These are phyloP conservation scores for Isatis tinctoria DNA, from an alignment of 345 rosid genomes.

Conservation along the genomic window DNA sequence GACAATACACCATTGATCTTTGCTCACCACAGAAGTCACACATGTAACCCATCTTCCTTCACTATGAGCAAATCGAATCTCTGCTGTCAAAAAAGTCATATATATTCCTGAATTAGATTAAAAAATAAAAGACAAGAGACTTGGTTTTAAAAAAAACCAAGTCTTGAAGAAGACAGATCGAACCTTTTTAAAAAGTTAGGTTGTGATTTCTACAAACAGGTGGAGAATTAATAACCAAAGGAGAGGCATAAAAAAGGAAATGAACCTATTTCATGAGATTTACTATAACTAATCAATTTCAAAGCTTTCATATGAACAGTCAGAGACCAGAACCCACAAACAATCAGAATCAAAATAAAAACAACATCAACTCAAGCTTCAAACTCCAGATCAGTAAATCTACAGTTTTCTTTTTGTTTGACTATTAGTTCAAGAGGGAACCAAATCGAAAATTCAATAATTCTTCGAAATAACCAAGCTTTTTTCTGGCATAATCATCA, in stretches of 20 bases:
- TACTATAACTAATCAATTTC: conserved; percentile 10
- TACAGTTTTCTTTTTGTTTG: not conserved
- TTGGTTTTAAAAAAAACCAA: not conserved
- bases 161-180: not conserved
- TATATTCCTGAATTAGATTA: not conserved
- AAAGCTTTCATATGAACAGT: not conserved
- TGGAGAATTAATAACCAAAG: not conserved
- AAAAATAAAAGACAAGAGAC: not conserved
- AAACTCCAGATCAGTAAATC: conserved; percentile 19
- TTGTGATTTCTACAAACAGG: conserved; percentile 10
- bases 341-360: not conserved
- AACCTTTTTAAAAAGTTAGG: not conserved
- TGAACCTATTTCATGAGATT: conserved; percentile 17
- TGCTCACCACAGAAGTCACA: conserved; percentile 96
- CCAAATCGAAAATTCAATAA: not conserved
- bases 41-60: conserved; percentile 64
- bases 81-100: not conserved
- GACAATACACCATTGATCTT: conserved; percentile 88
- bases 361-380: conserved; percentile 1
- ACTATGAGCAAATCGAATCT: conserved; percentile 10
- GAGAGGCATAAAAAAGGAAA: conserved; percentile 1
- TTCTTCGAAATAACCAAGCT: not conserved
- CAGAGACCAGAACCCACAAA: not conserved
- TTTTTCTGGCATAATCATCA: not conserved
- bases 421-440: conserved; percentile 1